Evolutionary conservation across 306 rosid genomes (phyloP).

Genomic region (Sicyos edulis): DNA sequence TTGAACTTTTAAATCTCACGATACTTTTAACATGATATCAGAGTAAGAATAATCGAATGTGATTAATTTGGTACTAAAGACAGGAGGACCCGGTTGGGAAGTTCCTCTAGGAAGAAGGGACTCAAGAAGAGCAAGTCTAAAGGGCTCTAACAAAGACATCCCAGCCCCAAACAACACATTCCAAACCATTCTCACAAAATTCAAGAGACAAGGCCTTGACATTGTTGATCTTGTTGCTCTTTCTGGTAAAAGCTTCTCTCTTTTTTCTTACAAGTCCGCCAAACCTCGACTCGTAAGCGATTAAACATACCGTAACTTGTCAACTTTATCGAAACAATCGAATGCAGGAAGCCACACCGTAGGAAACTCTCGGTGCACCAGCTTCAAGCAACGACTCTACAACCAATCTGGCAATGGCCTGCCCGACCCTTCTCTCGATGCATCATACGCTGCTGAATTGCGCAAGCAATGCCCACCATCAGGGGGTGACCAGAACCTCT

Average conservation of each 20-base stretch:
- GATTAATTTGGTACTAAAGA: constrained; percentile 28
- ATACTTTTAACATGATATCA: neutral
- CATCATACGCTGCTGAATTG: constrained; percentile 48
- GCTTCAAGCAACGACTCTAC: constrained; percentile 86
- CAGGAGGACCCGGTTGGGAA: constrained; percentile 85
- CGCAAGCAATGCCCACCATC: constrained; percentile 58
- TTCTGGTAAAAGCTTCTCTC: constrained; percentile 46
- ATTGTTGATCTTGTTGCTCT: constrained; percentile 87
- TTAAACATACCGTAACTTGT: neutral
- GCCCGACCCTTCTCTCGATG: constrained; percentile 56
- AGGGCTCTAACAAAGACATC: constrained; percentile 81
- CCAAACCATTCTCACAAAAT: constrained; percentile 78
- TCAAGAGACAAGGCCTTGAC: constrained; percentile 73
- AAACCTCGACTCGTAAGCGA: neutral
- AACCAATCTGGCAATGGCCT: constrained; percentile 70
- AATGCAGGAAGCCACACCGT: constrained; percentile 76
- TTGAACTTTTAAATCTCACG: too few relatives aligned
- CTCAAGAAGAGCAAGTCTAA: constrained; percentile 63
- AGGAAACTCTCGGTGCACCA: constrained; percentile 71
- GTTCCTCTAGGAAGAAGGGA: constrained; percentile 90
- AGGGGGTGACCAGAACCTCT: constrained; percentile 76
- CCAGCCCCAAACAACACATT: constrained; percentile 99
- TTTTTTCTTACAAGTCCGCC: too few relatives aligned
- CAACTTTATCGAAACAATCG: neutral
- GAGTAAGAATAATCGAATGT: neutral